Conservation (phyloP, 805 yeast species). For the Metschnikowia picachoensis region DNA sequence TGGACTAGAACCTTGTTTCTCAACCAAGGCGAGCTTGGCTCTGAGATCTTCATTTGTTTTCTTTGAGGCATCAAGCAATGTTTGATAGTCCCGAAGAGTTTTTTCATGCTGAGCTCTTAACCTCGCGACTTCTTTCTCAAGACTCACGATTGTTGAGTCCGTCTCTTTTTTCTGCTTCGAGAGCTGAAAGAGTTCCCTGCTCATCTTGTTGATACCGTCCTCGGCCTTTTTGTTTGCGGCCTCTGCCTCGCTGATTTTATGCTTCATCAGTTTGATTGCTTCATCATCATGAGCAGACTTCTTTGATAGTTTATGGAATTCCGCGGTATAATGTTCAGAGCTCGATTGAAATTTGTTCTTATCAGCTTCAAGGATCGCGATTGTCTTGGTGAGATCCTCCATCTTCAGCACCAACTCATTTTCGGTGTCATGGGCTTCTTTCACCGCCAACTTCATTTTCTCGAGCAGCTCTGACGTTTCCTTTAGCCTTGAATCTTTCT, state of each 20-base stretch:
- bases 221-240: constrained; percentile 63
- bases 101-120: constrained; percentile 33
- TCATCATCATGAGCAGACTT: constrained; percentile 23
- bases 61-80: constrained; percentile 19
- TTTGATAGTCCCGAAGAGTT: constrained; percentile 21
- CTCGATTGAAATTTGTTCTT: constrained; percentile 29
- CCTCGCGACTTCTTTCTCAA: constrained; percentile 40
- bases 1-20: constrained; percentile 14
- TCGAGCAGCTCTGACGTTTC: constrained; percentile 21
- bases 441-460: constrained; percentile 16
- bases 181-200: constrained; percentile 69
- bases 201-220: constrained; percentile 87
- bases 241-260: constrained; percentile 30
- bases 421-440: constrained; percentile 21
- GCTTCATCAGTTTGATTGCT: constrained; percentile 25
- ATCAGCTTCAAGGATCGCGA: constrained; percentile 26
- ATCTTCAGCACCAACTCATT: constrained; percentile 18
- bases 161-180: constrained; percentile 54
- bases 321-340: constrained; percentile 27
- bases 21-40: constrained; percentile 17
- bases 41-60: constrained; percentile 24
- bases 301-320: constrained; percentile 31
- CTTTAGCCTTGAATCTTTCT: constrained; percentile 13
- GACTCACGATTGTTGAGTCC: constrained; percentile 38
- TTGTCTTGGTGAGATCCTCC: constrained; percentile 18